Base-by-base conservation (phyloP, 129 eudicot genomes). In the Chrysanthemum seticuspe region DNA sequence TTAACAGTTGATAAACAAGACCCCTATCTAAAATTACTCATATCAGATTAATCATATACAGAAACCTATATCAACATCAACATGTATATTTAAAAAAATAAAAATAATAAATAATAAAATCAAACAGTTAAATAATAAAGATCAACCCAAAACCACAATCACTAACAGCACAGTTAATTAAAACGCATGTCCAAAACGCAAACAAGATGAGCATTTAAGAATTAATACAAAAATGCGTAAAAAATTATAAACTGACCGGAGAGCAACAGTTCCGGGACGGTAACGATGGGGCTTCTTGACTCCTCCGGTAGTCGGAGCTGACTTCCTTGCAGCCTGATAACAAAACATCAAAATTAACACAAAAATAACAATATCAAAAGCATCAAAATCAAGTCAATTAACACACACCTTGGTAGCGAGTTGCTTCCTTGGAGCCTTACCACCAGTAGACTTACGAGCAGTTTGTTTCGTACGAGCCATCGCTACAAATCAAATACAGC, bases 391-490 rank as follows among this genome's bases (percentile, higher is more conserved):
- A 18, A 7, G 3, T 18, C 12, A 10, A 19, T 13, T n/a, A 13
- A 13, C 19, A 15, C 5, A 19, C 4, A 88, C 95, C 89, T 90
- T 90, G 62, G 97, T 90, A 16, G 97, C 97, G 6, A 90, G 85
- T 64, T 90, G 97, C 87, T 90, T 90, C 95, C 97, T 85, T 0
- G 97, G 97, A 11, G 97, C 97, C 83, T 90, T 90, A 45, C 96
- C 97, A 76, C 95, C 95, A n/a, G 97, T 90, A 7, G 95, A 87
- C 77, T 90, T 90, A 10, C 97, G 91, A 58, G 97, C 97, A 29
- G 97, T 90, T 65, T 90, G 97, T 82, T 90, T 90, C 48, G 97
- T 90, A 87, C 97, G 97, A 45, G 97, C 97, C 97, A 90, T 90
- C 49, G 49, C 18, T 53, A 53, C 1, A 14, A 14, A 12, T 51